These are phyloP conservation scores for Pleurotus citrinopileatus DNA, from an alignment of 768 basidiomycete species.

Conservation along the genomic window DNA sequence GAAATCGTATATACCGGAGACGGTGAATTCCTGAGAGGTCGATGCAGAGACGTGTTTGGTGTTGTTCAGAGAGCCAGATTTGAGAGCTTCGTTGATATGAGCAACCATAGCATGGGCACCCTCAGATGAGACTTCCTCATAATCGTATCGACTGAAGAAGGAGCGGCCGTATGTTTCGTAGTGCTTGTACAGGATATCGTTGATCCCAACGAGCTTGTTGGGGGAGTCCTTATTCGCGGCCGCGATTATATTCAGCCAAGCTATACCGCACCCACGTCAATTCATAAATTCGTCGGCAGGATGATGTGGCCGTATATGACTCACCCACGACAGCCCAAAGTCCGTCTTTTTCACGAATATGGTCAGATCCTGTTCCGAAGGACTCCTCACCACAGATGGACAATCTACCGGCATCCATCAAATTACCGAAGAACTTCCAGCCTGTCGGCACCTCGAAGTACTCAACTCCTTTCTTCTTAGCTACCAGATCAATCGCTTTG, in stretches of 20 bases:
- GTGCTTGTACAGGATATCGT: constrained; percentile 84
- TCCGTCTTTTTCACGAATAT: constrained; percentile 99
- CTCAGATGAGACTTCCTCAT: constrained; percentile 93
- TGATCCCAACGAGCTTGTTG: constrained; percentile 81
- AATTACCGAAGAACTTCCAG: constrained; percentile 99
- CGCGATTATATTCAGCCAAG: constrained; percentile 96
- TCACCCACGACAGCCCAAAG: constrained; percentile 94
- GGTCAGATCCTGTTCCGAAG: constrained; percentile 99
- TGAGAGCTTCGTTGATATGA: constrained; percentile 70
- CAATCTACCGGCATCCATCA: constrained; percentile 97
- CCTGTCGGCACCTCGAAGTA: constrained; percentile 97
- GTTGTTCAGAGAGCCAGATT: constrained; percentile 63
- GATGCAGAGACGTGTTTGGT: constrained; percentile 66
- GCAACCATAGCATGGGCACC: constrained; percentile 86
- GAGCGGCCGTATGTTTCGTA: constrained; percentile 93
- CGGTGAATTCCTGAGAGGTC: constrained; percentile 68
- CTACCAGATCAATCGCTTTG: constrained; percentile 95
- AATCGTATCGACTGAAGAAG: constrained; percentile 99
- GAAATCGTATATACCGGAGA: constrained; percentile 81
- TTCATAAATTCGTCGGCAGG: background rate
- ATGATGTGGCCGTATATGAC: constrained; percentile 23
- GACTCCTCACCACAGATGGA: constrained; percentile 99
- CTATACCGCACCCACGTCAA: constrained; percentile 39
- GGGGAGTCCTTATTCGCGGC: constrained; percentile 79
- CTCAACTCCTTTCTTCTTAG: constrained; percentile 89